These are phyloP conservation scores for Phaseolus coccineus DNA, from an alignment of 331 rosid species.

Conservation along the genomic window DNA sequence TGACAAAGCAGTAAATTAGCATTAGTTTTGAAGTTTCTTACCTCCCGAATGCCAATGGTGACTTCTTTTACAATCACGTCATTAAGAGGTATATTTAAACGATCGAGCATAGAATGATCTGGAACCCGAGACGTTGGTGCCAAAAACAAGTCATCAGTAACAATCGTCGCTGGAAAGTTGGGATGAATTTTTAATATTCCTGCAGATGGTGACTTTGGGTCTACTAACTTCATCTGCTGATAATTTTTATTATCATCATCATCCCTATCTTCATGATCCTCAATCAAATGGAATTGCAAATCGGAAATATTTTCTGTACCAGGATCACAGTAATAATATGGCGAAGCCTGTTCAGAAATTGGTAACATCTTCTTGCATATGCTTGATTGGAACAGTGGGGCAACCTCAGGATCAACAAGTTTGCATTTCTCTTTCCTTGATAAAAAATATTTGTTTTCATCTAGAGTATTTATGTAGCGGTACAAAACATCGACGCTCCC, in stretches of 20 bases:
- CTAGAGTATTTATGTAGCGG: background rate
- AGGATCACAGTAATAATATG: background rate
- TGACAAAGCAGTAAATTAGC: background rate
- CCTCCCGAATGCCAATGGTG: conserved; percentile 35
- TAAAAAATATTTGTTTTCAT: background rate
- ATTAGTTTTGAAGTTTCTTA: background rate
- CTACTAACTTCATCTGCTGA: background rate
- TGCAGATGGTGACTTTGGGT: background rate
- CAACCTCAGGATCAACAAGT: background rate
- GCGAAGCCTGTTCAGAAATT: background rate
- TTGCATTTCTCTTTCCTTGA: background rate
- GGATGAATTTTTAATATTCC: background rate
- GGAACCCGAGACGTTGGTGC: background rate
- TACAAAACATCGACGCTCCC: conserved; percentile 15
- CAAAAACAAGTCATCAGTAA: conserved; percentile 18
- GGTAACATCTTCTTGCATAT: conserved; percentile 1
- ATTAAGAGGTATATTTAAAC: background rate
- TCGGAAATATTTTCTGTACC: too few species aligned
- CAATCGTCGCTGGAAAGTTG: conserved; percentile 4
- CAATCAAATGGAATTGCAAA: too few species aligned
- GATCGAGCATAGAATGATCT: background rate
- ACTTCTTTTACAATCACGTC: conserved; percentile 10
- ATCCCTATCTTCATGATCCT: background rate
- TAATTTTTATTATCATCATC: background rate
- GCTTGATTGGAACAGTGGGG: background rate